A percentile compares a stretch with the other conserved stretches of the same genome.
Conservation (phyloP, 352 stramenopile genomes). For the Phytophthora idaei region DNA sequence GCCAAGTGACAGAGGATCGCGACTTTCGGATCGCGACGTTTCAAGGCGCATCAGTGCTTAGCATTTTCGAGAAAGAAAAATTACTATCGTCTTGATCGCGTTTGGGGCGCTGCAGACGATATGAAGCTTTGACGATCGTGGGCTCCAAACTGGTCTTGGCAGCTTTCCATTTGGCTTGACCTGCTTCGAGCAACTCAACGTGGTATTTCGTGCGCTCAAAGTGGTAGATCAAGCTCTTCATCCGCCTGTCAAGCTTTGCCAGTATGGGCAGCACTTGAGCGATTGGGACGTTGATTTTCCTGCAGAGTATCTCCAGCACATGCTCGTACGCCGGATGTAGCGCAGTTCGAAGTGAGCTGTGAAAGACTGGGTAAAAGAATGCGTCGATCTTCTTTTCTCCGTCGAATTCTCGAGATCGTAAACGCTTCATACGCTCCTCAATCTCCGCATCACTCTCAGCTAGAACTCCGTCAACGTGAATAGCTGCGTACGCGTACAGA, state of each 20-base stretch:
- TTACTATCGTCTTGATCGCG: background rate
- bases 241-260: constrained; percentile 37
- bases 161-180: constrained; percentile 23
- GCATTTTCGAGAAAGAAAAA: background rate
- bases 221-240: constrained; percentile 37
- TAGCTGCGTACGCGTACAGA: constrained; percentile 54
- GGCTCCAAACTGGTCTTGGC: background rate
- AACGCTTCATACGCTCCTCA: constrained; percentile 44
- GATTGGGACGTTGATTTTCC: constrained; percentile 69
- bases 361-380: constrained; percentile 61
- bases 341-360: constrained; percentile 7
- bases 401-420: constrained; percentile 24
- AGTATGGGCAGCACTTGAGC: constrained; percentile 40
- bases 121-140: constrained; percentile 11
- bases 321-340: constrained; percentile 68
- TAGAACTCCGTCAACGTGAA: constrained; percentile 59
- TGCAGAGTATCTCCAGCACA: constrained; percentile 62
- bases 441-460: constrained; percentile 60
- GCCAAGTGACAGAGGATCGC: constrained; percentile 21
- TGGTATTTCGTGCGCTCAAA: constrained; percentile 32
- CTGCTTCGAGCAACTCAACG: constrained; percentile 17
- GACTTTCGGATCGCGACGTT: constrained; percentile 25
- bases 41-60: constrained; percentile 4
- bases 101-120: background rate
- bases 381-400: constrained; percentile 22